Percentiles rank a stretch among this genome's conserved stretches.
These are phyloP conservation scores for Panicum miliaceum DNA, from an alignment of 176 grass and related monocot species.

Conservation along the genomic window DNA sequence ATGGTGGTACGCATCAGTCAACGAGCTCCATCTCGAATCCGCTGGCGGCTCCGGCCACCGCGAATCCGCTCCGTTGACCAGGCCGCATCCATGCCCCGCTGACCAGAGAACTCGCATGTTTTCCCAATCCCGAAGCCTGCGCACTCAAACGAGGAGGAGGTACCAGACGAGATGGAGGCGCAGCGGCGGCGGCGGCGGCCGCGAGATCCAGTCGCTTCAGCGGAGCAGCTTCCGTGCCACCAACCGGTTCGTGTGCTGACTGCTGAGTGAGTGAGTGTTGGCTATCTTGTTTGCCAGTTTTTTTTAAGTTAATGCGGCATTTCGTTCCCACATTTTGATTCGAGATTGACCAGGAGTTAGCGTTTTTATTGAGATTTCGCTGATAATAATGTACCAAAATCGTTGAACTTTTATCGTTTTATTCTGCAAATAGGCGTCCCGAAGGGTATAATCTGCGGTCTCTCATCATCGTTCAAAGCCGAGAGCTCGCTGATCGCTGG, in stretches of 20 bases:
- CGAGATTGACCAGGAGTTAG: neutral
- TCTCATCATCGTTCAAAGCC: conserved; percentile 23
- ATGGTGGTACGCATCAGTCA: neutral
- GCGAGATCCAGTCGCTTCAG: neutral
- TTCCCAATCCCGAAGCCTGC: neutral
- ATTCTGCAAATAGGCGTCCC: neutral
- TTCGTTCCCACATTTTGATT: neutral
- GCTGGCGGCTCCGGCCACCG: neutral
- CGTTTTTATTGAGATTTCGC: neutral
- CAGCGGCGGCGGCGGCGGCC: neutral
- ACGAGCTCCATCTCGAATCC: neutral
- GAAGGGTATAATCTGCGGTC: neutral
- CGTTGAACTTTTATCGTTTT: neutral
- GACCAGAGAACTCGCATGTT: neutral
- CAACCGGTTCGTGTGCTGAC: neutral
- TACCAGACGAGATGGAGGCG: neutral
- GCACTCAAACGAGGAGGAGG: neutral
- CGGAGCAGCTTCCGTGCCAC: neutral
- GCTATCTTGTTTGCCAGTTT: neutral
- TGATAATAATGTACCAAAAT: neutral
- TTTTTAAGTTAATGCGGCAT: neutral
- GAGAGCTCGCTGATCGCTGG: conserved; percentile 21
- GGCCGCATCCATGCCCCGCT: neutral
- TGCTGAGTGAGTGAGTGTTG: neutral
- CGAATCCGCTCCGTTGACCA: neutral